Percentiles rank a stretch among this genome's conserved stretches.
phyloP scores from a whole-genome alignment of 208 protist species.

The Balamuthia mandrillaris region DNA sequence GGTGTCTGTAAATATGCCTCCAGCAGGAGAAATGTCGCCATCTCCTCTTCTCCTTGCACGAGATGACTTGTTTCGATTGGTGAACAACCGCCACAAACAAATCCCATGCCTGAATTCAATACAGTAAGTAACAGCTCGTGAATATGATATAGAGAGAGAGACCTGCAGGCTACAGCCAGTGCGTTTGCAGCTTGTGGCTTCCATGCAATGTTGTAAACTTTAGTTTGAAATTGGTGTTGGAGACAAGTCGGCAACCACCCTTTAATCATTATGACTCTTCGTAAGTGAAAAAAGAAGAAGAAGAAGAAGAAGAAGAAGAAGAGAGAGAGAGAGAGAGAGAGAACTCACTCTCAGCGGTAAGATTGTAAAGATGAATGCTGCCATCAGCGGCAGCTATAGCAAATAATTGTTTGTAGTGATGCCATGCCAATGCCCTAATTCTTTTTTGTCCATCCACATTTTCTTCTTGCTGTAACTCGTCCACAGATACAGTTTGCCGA shows the following conservation, averaged over 20 bases:
- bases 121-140: not conserved
- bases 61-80: not conserved
- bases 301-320: not conserved
- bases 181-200: not conserved
- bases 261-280: too few relatives aligned
- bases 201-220: not conserved
- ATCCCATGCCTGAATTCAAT: not conserved
- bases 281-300: too few relatives aligned
- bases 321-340: not conserved
- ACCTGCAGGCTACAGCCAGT: not conserved
- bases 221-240: not conserved
- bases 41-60: not conserved
- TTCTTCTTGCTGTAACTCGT: too few relatives aligned
- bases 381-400: not conserved
- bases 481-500: too few relatives aligned
- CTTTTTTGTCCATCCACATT: too few relatives aligned
- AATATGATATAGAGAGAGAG: not conserved
- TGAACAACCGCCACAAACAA: not conserved
- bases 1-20: not conserved
- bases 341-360: not conserved
- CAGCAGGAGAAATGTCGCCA: not conserved
- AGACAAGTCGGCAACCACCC: not conserved
- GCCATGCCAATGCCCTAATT: constrained; percentile 8
- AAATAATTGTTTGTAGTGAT: constrained; percentile 11
- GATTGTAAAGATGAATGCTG: not conserved